Conservation (phyloP, 768 basidiomycete species). For the Pleurotus tuber-regium region DNA sequence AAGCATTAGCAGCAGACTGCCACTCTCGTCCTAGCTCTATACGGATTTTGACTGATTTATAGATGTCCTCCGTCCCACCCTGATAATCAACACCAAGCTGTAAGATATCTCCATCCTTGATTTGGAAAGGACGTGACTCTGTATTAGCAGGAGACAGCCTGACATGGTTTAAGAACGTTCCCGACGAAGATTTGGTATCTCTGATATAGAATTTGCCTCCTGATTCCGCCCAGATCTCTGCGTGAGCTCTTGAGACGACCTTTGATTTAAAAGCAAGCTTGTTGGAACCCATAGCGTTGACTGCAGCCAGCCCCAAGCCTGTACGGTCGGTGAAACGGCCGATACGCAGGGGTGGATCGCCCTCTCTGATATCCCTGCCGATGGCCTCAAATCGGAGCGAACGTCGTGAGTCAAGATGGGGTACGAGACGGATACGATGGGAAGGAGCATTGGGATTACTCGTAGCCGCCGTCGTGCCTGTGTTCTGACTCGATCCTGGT, state of each 20-base stretch:
- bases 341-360: slow-evolving; percentile 74
- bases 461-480: slow-evolving; percentile 18
- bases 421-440: slow-evolving; percentile 90
- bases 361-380: slow-evolving; percentile 74
- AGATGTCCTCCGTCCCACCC: slow-evolving; percentile 95
- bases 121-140: slow-evolving; percentile 71
- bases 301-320: slow-evolving; percentile 60
- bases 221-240: slow-evolving; percentile 84
- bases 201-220: slow-evolving; percentile 78
- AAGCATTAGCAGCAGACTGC: slow-evolving; percentile 86
- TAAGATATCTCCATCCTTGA: slow-evolving; percentile 92
- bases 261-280: slow-evolving; percentile 95
- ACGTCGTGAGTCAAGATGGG: slow-evolving; percentile 88
- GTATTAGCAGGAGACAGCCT: slow-evolving; percentile 80
- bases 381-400: slow-evolving; percentile 93
- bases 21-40: slow-evolving; percentile 88
- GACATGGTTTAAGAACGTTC: slow-evolving; percentile 95
- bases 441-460: slow-evolving; percentile 16
- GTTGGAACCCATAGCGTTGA: slow-evolving; percentile 68
- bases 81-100: slow-evolving; percentile 98
- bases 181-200: slow-evolving; percentile 87
- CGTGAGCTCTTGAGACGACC: slow-evolving; percentile 92
- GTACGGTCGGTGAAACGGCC: slow-evolving; percentile 93
- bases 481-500: slow-evolving; percentile 7
- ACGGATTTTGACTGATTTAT: slow-evolving; percentile 95